phyloP scores from a whole-genome alignment of 805 yeast species.

The Kazachstania bromeliacearum region DNA sequence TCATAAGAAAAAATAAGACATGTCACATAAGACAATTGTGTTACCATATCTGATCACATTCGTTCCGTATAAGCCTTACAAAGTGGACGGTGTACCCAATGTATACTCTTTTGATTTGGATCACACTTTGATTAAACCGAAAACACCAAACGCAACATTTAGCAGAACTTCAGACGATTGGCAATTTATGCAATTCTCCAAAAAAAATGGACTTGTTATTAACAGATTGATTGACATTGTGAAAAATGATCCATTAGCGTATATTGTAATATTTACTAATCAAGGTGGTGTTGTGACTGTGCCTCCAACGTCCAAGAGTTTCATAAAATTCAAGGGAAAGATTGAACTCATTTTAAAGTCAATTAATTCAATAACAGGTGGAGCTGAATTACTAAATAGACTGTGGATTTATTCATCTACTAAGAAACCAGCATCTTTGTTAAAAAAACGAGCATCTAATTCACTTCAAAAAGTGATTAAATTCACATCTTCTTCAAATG shows the following conservation, averaged over 20 bases:
- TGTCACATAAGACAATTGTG: constrained; percentile 26
- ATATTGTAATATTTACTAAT: constrained; percentile 70
- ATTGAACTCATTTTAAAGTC: constrained; percentile 32
- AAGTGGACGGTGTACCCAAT: constrained; percentile 2
- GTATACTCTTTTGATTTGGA: constrained; percentile 81
- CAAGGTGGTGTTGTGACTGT: constrained; percentile 51
- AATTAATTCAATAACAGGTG: constrained; percentile 20
- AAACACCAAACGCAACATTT: constrained; percentile 39
- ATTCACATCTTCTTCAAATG: not conserved
- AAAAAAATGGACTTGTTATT: constrained; percentile 9
- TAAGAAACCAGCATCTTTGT: constrained; percentile 36
- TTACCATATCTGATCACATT: constrained; percentile 39
- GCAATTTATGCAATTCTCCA: constrained; percentile 47
- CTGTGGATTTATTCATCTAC: constrained; percentile 57
- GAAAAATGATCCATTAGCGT: constrained; percentile 18
- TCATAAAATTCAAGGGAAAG: constrained; percentile 34
- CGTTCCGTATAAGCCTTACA: constrained; percentile 24
- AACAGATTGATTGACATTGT: constrained; percentile 13
- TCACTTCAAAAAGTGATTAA: constrained; percentile 1
- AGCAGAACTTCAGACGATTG: constrained; percentile 61
- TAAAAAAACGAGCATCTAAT: constrained; percentile 1
- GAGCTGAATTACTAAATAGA: constrained; percentile 17
- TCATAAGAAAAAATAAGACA: not conserved
- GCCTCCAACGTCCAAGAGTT: constrained; percentile 27
- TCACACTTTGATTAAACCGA: constrained; percentile 62